phyloP scores from a whole-genome alignment of 129 eudicot species.

The Saussurea involucrata region DNA sequence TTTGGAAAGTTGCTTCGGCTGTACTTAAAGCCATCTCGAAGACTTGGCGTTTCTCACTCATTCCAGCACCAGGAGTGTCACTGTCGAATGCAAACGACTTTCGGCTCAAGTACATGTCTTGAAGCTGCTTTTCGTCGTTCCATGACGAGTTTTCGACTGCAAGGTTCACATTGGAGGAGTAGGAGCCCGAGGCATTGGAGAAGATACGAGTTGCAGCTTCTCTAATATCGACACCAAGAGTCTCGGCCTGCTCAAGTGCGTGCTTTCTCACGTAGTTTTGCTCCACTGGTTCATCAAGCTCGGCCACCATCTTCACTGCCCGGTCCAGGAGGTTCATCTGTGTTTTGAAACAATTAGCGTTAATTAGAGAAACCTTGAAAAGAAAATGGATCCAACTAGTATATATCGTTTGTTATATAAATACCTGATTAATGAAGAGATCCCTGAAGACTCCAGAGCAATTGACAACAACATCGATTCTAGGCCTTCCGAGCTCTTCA shows the following conservation, averaged over 20 bases:
- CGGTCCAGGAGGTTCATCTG: slow-evolving; percentile 98
- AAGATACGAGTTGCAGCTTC: slow-evolving; percentile 93
- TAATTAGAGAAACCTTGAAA: not conserved
- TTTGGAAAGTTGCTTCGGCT: slow-evolving; percentile 97
- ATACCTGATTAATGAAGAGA: slow-evolving; percentile 96
- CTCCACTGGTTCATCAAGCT: slow-evolving; percentile 90
- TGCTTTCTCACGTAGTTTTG: slow-evolving; percentile 87
- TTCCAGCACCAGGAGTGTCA: slow-evolving; percentile 94
- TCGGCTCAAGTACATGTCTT: slow-evolving; percentile 96
- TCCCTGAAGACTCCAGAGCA: slow-evolving; percentile 99
- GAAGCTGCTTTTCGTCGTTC: slow-evolving; percentile 99
- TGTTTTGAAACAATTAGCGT: not conserved
- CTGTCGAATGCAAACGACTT: slow-evolving; percentile 94
- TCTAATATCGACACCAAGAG: slow-evolving; percentile 73
- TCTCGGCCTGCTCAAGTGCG: slow-evolving; percentile 86
- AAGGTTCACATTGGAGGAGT: slow-evolving; percentile 91
- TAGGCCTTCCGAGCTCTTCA: slow-evolving; percentile 98
- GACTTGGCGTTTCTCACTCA: slow-evolving; percentile 80
- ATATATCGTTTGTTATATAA: slow-evolving; percentile 16
- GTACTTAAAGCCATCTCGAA: slow-evolving; percentile 97
- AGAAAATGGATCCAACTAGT: not conserved
- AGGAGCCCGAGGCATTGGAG: slow-evolving; percentile 97
- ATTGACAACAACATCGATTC: slow-evolving; percentile 97
- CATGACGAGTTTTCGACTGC: slow-evolving; percentile 98
- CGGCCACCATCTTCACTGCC: slow-evolving; percentile 98